Conservation (phyloP, 1,284 basidiomycete genomes). For the Ustilago hordei region DNA sequence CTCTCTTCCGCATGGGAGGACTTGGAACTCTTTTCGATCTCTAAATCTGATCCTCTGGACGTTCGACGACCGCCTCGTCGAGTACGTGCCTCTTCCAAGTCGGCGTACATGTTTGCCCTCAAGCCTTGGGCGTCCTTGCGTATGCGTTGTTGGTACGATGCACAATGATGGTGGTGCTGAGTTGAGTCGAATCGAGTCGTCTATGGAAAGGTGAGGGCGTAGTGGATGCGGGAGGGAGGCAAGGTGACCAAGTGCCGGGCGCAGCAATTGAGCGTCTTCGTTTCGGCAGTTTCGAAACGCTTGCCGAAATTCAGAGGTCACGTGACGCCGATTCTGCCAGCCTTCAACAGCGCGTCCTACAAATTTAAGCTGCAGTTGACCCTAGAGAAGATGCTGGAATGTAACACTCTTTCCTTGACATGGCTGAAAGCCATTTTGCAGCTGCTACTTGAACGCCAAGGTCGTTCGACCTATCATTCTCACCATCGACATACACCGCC, state of each 20-base stretch:
- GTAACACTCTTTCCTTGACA: conserved; percentile 3
- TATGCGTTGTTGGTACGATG: neutral
- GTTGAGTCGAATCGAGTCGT: neutral
- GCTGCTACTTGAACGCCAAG: neutral
- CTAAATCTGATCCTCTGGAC: conserved; percentile 33
- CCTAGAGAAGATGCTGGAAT: conserved; percentile 7
- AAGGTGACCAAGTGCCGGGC: conserved; percentile 5
- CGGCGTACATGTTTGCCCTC: conserved; percentile 56
- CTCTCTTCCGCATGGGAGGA: conserved; percentile 11
- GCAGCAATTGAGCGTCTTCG: conserved; percentile 2
- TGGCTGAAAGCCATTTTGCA: neutral
- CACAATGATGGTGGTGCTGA: neutral
- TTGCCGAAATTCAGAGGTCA: conserved; percentile 9
- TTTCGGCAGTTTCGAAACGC: neutral
- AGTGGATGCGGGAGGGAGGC: conserved; percentile 2
- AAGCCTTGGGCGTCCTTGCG: neutral
- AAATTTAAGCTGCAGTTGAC: conserved; percentile 8
- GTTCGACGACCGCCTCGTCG: conserved; percentile 23
- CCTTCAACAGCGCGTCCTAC: conserved; percentile 26
- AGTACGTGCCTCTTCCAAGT: conserved; percentile 60
- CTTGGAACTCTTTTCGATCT: conserved; percentile 27
- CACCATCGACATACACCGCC: neutral
- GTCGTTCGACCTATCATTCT: neutral
- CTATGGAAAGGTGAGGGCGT: neutral
- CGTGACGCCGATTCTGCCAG: conserved; percentile 11